phyloP scores from a whole-genome alignment of 805 yeast species.

The Saturnispora sekii region DNA sequence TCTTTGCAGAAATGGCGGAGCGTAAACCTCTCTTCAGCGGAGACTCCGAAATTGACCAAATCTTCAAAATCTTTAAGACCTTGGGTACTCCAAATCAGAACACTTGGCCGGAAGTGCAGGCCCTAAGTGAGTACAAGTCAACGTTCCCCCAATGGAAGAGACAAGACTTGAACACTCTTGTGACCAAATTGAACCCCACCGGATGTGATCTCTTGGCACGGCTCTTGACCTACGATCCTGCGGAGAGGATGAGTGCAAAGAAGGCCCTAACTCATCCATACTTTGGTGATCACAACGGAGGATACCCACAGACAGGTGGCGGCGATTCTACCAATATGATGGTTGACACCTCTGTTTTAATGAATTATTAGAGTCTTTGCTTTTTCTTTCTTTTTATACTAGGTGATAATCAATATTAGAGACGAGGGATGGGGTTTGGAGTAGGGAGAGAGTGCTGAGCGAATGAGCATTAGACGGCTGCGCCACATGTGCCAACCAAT shows the following conservation, averaged over 20 bases:
- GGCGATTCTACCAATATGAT: constrained; percentile 5
- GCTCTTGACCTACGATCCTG: constrained; percentile 85
- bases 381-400: not conserved
- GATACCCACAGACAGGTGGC: constrained; percentile 14
- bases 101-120: constrained; percentile 88
- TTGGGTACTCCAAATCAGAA: constrained; percentile 93
- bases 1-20: constrained; percentile 95
- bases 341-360: constrained; percentile 5
- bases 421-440: too few species aligned
- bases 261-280: constrained; percentile 87
- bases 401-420: not conserved
- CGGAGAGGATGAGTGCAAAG: constrained; percentile 87
- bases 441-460: not conserved
- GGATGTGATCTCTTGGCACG: constrained; percentile 79
- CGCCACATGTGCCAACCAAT: too few species aligned
- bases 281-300: constrained; percentile 34
- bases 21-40: constrained; percentile 95
- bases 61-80: constrained; percentile 82
- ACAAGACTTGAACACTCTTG: constrained; percentile 58
- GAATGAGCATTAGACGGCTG: not conserved
- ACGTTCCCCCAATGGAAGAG: constrained; percentile 87
- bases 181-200: constrained; percentile 69
- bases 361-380: constrained; percentile 1
- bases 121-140: constrained; percentile 86
- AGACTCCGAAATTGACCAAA: constrained; percentile 95